phyloP scores from a whole-genome alignment of 129 eudicot species.

The Artemisia argyi region DNA sequence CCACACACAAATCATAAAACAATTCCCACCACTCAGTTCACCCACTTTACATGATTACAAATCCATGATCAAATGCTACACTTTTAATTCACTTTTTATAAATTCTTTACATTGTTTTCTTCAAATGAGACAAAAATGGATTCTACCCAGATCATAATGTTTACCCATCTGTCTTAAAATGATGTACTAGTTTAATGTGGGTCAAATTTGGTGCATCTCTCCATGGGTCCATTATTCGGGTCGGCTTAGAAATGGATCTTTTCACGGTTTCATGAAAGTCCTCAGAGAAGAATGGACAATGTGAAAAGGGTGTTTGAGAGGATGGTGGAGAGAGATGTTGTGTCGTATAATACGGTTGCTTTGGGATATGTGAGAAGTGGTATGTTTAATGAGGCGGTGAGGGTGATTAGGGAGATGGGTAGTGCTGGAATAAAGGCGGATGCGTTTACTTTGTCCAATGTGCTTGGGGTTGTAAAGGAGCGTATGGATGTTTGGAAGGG shows the following conservation, averaged over 20 bases:
- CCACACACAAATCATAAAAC: too few relatives aligned
- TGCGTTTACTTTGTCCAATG: slow-evolving; percentile 62
- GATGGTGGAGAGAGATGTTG: slow-evolving; percentile 59
- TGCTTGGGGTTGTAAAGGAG: slow-evolving; percentile 62
- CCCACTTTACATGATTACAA: too few relatives aligned
- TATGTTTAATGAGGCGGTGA: slow-evolving; percentile 54
- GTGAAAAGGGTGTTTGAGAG: slow-evolving; percentile 67
- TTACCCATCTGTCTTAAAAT: slow-evolving; percentile 75
- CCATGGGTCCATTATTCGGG: slow-evolving; percentile 61
- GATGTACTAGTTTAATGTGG: slow-evolving; percentile 54
- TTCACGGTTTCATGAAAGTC: too few relatives aligned
- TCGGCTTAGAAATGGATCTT: slow-evolving; percentile 61
- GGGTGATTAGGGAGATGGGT: slow-evolving; percentile 58
- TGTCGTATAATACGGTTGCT: slow-evolving; percentile 73
- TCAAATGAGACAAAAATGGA: slow-evolving; percentile 60
- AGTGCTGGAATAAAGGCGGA: slow-evolving; percentile 54
- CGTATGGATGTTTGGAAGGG: slow-evolving; percentile 55
- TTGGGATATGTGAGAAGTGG: slow-evolving; percentile 60
- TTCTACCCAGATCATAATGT: slow-evolving; percentile 61
- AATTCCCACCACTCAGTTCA: too few relatives aligned
- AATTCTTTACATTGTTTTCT: slow-evolving; percentile 49
- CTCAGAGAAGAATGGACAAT: too few relatives aligned
- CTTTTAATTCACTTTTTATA: slow-evolving; percentile 27
- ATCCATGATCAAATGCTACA: too few relatives aligned
- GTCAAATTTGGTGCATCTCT: slow-evolving; percentile 67